Conservation (phyloP, 169 alveolate species). For the Pseudocohnilembus persalinus region DNA sequence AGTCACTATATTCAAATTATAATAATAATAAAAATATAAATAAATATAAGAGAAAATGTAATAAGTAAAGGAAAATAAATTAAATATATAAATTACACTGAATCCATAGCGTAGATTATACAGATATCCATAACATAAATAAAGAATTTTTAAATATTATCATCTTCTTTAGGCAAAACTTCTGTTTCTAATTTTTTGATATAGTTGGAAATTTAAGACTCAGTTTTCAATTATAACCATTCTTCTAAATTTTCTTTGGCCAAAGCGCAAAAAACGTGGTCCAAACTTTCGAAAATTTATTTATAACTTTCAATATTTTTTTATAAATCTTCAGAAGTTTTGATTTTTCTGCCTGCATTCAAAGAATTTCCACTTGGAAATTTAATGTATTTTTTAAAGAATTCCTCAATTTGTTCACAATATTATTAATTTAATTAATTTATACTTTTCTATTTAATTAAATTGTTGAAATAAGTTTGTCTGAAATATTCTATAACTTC, state of each 20-base stretch:
- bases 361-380: not conserved
- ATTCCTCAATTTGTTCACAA: too few relatives aligned
- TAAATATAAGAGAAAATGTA: too few relatives aligned
- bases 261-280: not conserved
- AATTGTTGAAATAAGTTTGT: too few relatives aligned
- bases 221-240: constrained; percentile 27
- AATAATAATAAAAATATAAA: not conserved
- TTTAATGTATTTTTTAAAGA: too few relatives aligned
- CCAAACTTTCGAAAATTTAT: not conserved
- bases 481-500: too few relatives aligned
- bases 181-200: constrained; percentile 1
- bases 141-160: constrained; percentile 19
- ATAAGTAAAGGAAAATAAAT: too few relatives aligned
- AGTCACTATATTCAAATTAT: not conserved
- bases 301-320: too few relatives aligned
- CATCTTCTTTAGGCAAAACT: constrained; percentile 10
- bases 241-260: not conserved
- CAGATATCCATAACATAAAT: constrained; percentile 38
- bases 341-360: not conserved
- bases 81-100: not conserved
- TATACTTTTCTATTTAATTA: too few relatives aligned
- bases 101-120: constrained; percentile 13
- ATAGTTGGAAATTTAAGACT: constrained; percentile 1
- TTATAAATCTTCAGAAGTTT: not conserved
- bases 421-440: too few relatives aligned